Conservation (phyloP, 2,329 filamentous ascomycete genomes). For the Berkeleyomyces basicola region DNA sequence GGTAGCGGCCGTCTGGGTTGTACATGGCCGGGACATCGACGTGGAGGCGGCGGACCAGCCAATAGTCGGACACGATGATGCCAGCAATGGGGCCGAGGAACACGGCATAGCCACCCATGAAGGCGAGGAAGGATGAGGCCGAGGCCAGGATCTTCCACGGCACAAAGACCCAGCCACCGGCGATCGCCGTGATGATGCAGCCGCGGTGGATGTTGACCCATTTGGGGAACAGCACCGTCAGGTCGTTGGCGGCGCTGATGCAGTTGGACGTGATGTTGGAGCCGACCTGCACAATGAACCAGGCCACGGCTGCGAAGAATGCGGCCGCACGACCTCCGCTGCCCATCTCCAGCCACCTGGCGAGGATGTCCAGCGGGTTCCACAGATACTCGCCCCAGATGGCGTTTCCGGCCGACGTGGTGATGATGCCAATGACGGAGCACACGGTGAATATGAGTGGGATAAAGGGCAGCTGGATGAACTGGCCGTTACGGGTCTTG, state of each 20-base stretch:
- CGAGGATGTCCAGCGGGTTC: conserved; percentile 32
- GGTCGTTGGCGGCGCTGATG: conserved; percentile 19
- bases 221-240: conserved; percentile 19
- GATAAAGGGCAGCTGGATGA: conserved; percentile 31
- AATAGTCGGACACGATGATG: conserved; percentile 26
- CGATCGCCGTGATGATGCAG: conserved; percentile 19
- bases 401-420: conserved; percentile 28
- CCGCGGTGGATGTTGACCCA: conserved; percentile 21
- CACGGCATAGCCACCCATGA: conserved; percentile 21
- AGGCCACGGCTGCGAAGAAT: conserved; percentile 19
- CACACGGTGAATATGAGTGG: conserved; percentile 31
- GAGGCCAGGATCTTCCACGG: conserved; percentile 23
- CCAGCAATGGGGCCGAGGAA: conserved; percentile 27
- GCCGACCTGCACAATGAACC: conserved; percentile 19
- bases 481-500: conserved; percentile 28
- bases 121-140: conserved; percentile 19
- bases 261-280: conserved; percentile 20
- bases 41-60: conserved; percentile 22
- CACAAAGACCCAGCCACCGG: conserved; percentile 22
- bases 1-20: conserved; percentile 26
- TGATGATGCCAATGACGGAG: conserved; percentile 30
- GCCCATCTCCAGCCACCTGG: conserved; percentile 21
- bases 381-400: conserved; percentile 30
- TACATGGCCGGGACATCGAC: conserved; percentile 28
- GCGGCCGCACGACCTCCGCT: conserved; percentile 19